Evolutionary conservation across 768 basidiomycete species (phyloP).

Genomic region (Lactifluus volemus): DNA sequence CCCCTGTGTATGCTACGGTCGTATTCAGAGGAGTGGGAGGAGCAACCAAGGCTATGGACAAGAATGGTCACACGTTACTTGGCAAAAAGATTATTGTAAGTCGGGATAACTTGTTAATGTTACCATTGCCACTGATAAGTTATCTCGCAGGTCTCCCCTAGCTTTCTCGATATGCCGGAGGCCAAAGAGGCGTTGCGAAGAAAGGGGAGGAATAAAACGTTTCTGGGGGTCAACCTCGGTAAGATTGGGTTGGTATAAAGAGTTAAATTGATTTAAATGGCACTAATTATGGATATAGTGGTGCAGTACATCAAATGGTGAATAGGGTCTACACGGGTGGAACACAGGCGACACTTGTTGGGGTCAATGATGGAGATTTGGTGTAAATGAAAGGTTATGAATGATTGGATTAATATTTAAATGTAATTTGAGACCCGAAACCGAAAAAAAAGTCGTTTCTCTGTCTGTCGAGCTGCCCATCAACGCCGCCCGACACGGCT

Average conservation of each 20-base stretch:
- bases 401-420: neutral
- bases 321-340: neutral
- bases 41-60: neutral
- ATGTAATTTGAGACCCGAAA: neutral
- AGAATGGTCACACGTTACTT: neutral
- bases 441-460: neutral
- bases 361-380: neutral
- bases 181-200: neutral
- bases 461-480: slow-evolving; percentile 12
- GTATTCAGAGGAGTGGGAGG: neutral
- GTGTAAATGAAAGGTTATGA: neutral
- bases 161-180: slow-evolving; percentile 10
- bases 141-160: slow-evolving; percentile 5
- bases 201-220: neutral
- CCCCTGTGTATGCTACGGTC: slow-evolving; percentile 9
- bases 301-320: neutral
- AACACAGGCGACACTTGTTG: neutral
- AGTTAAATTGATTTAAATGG: neutral
- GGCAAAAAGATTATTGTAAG: slow-evolving; percentile 5
- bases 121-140: neutral
- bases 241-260: neutral
- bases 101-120: neutral
- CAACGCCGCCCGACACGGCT: slow-evolving; percentile 15
- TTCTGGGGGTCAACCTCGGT: neutral
- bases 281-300: neutral